These are phyloP conservation scores for Citrullus colocynthis DNA, from an alignment of 306 rosid species.

Conservation along the genomic window DNA sequence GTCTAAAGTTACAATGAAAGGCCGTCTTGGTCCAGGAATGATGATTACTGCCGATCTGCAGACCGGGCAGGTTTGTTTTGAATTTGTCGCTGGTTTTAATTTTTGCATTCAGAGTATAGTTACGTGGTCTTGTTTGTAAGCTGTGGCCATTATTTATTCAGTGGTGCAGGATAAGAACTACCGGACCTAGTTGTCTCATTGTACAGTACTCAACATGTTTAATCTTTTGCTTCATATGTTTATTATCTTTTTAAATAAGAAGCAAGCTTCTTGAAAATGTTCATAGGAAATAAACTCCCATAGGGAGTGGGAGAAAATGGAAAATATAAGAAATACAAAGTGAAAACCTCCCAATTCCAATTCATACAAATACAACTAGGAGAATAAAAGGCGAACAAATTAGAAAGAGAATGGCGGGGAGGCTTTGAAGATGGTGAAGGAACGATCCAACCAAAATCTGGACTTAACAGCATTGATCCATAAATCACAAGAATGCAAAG, in stretches of 20 bases:
- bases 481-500: too few species aligned
- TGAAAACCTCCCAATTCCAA: background rate
- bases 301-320: background rate
- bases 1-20: slow-evolving; percentile 87
- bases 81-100: background rate
- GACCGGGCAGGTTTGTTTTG: slow-evolving; percentile 68
- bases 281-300: background rate
- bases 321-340: background rate
- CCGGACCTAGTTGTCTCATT: background rate
- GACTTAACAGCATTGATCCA: background rate
- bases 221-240: background rate
- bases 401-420: background rate
- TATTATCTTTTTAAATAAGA: background rate
- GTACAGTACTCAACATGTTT: background rate
- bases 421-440: background rate
- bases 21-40: slow-evolving; percentile 99
- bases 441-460: background rate
- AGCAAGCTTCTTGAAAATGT: background rate
- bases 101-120: background rate
- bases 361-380: background rate
- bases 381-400: background rate
- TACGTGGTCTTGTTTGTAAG: background rate
- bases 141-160: background rate
- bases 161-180: background rate
- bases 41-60: slow-evolving; percentile 88